Base-by-base conservation (phyloP, 148 eudicot species). In the Cornus florida region DNA sequence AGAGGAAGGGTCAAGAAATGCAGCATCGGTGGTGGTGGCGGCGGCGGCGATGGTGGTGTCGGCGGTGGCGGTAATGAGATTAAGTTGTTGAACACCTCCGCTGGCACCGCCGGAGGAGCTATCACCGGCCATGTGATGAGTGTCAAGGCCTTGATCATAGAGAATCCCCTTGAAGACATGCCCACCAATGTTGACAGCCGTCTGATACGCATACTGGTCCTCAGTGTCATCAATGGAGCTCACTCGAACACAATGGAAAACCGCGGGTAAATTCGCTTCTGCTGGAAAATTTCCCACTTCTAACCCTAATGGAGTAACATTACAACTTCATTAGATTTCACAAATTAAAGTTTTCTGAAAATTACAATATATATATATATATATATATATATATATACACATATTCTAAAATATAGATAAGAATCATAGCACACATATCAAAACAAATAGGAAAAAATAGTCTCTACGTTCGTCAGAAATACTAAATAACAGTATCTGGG, bases 121-220 rank as follows among this genome's bases (percentile, higher is more conserved):
- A 13, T 92, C 97, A 0, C 85, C 85, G 1, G 78, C 78, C 31
- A 71, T 19, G 78, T 84, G 74, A 43, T 84, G 83, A 60, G 75
- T 76, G 69, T 92, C 91, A 10, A 86, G 88, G 70, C 98, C 93
- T 69, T 94, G 94, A 86, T 94, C 97, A 74, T 89, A 89, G 0
- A 94, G 86, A 77, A 94, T 91, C 38, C 98, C 98, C 69, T 88
- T 92, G 83, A 94, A 94, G 0, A 92, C 86, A 73, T 90, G 98
- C 3, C 98, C 98, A 16, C 92, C 91, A 3, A 94, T 92, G 79
- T 76, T 94, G 5, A 94, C 97, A 38, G 97, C 89, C n/a, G 94
- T 90, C 72, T 92, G 93, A 79, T 94, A 94, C 11, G 97, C 98
- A 46, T 82, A 89, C 80, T 94, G 91, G 5, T 94, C 94, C 2